Evolutionary conservation across 1,284 basidiomycete species (phyloP).

Genomic region (Rhodotorula mucilaginosa): DNA sequence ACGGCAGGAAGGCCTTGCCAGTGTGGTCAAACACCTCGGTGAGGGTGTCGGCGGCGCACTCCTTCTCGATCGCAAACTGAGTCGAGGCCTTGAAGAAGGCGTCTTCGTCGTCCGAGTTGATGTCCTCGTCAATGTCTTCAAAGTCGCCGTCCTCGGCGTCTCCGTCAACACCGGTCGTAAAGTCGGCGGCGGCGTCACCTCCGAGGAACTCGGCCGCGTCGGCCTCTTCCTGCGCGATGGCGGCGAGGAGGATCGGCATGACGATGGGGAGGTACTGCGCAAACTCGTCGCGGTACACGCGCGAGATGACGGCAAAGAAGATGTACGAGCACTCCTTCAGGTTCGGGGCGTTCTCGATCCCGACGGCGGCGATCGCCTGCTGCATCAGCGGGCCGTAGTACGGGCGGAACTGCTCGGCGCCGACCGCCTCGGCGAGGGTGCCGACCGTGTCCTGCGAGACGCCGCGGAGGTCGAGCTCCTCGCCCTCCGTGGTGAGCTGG

Average conservation of each 20-base stretch:
- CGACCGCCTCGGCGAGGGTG: conserved; percentile 96
- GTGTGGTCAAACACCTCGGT: conserved; percentile 86
- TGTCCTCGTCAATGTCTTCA: conserved; percentile 71
- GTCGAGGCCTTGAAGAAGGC: conserved; percentile 98
- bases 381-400: conserved; percentile 96
- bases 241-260: conserved; percentile 79
- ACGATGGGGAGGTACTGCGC: conserved; percentile 81
- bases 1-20: conserved; percentile 82
- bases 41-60: conserved; percentile 95
- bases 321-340: conserved; percentile 95
- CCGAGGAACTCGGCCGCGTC: conserved; percentile 48
- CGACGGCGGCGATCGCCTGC: conserved; percentile 85
- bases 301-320: conserved; percentile 97
- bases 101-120: conserved; percentile 67
- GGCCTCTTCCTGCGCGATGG: conserved; percentile 70
- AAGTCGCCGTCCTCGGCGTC: conserved; percentile 56
- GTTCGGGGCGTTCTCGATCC: conserved; percentile 76
- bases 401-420: conserved; percentile 88
- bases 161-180: conserved; percentile 57
- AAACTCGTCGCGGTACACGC: conserved; percentile 94
- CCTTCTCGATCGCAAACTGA: conserved; percentile 97
- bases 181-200: conserved; percentile 58
- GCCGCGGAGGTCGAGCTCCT: conserved; percentile 84
- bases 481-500: conserved; percentile 80
- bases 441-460: conserved; percentile 98